Evolutionary conservation across 257 asterid genomes (phyloP).

Genomic region (Solanum medicagineum): DNA sequence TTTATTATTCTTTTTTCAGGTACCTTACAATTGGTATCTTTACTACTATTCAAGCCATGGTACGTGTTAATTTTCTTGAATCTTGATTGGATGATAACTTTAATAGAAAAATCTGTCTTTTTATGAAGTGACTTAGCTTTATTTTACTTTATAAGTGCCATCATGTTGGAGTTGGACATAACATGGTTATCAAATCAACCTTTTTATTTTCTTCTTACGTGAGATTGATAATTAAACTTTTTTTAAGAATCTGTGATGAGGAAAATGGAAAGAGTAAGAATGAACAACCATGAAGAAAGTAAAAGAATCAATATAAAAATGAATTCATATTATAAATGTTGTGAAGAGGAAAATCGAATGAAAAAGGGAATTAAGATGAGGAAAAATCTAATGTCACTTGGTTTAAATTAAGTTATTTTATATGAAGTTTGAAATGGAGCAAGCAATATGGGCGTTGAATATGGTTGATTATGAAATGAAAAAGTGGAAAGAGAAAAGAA

Average conservation of each 20-base stretch:
- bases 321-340: not conserved
- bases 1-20: slow-evolving; percentile 15
- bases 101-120: not conserved
- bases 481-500: not conserved
- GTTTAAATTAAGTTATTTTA: not conserved
- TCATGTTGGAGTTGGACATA: not conserved
- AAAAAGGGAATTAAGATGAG: not conserved
- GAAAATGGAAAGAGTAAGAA: not conserved
- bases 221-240: not conserved
- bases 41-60: slow-evolving; percentile 67
- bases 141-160: not conserved
- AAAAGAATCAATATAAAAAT: not conserved
- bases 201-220: not conserved
- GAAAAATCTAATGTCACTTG: not conserved
- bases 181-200: not conserved
- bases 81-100: not conserved
- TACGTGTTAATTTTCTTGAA: slow-evolving; percentile 3
- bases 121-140: not conserved
- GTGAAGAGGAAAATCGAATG: not conserved
- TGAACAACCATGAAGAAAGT: not conserved
- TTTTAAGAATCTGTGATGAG: not conserved
- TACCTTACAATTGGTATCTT: slow-evolving; percentile 70
- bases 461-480: not conserved
- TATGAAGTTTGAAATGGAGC: not conserved
- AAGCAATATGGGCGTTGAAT: not conserved